phyloP scores from a whole-genome alignment of 225 moss, liverwort and hornwort species.

The Pseudoscleropodium purum region DNA sequence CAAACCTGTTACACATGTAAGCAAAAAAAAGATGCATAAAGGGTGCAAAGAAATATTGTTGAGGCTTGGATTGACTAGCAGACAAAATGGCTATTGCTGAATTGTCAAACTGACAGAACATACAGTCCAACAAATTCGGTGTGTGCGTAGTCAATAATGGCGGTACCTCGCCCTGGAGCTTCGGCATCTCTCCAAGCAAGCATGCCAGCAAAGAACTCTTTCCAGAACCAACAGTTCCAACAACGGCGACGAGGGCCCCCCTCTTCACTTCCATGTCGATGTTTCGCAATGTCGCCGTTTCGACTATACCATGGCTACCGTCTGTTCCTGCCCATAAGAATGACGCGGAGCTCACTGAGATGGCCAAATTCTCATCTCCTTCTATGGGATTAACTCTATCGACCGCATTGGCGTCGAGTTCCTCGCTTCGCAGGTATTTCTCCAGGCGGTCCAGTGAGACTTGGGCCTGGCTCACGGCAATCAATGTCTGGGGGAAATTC shows the following conservation, averaged over 20 bases:
- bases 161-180: conserved; percentile 51
- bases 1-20: conserved; percentile 34
- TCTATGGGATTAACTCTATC: background rate
- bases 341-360: conserved; percentile 23
- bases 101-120: background rate
- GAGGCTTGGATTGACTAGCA: background rate
- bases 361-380: background rate
- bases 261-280: conserved; percentile 38
- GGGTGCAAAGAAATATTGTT: background rate
- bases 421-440: conserved; percentile 47
- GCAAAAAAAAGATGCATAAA: background rate
- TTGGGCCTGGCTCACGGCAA: conserved; percentile 42
- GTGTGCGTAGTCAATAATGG: background rate
- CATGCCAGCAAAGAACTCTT: conserved; percentile 73
- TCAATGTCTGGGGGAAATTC: conserved; percentile 45
- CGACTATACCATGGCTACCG: background rate
- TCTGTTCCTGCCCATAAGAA: conserved; percentile 46
- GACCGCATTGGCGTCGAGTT: conserved; percentile 48
- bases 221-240: conserved; percentile 76
- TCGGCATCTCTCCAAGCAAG: conserved; percentile 73
- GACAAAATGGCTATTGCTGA: background rate
- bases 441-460: conserved; percentile 58
- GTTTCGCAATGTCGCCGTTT: background rate
- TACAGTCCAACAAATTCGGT: background rate
- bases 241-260: conserved; percentile 56